Evolutionary conservation across 2,329 filamentous ascomycete species (phyloP).

Genomic region (Pseudodiploospora longispora): DNA sequence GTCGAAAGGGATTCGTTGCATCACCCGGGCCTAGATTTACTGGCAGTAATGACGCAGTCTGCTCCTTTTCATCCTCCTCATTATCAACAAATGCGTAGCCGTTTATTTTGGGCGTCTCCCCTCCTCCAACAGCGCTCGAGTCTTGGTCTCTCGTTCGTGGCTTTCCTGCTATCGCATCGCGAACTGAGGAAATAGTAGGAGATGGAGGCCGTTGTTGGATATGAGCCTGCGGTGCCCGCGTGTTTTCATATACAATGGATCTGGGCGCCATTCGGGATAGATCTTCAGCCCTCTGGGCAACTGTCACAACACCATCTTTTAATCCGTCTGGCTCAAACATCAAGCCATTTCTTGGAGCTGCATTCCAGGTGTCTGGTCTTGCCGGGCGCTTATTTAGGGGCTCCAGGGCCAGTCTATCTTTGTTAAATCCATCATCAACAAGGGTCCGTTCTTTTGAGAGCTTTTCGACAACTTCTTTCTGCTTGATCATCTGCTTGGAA

Average conservation of each 20-base stretch:
- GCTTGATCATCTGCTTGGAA: conserved; percentile 67
- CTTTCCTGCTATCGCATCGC: conserved; percentile 72
- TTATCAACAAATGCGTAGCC: conserved; percentile 94
- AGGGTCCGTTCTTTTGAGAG: conserved; percentile 39
- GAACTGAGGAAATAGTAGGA: conserved; percentile 75
- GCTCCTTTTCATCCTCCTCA: conserved; percentile 46
- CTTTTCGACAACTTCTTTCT: conserved; percentile 52
- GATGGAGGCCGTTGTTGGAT: conserved; percentile 51
- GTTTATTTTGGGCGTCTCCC: conserved; percentile 82
- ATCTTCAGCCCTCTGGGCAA: conserved; percentile 59
- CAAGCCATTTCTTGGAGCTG: conserved; percentile 67
- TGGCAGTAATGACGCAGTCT: conserved; percentile 23
- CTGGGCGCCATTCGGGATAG: conserved; percentile 69
- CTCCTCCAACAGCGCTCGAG: conserved; percentile 45
- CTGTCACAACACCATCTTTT: conserved; percentile 52
- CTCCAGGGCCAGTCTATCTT: conserved; percentile 53
- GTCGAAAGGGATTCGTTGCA: conserved; percentile 70
- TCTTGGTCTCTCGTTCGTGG: conserved; percentile 56
- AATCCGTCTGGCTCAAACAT: conserved; percentile 75
- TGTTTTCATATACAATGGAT: conserved; percentile 74
- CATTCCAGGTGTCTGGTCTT: conserved; percentile 67
- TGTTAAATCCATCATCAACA: conserved; percentile 48
- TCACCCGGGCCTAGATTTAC: conserved; percentile 53
- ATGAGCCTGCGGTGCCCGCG: conserved; percentile 56
- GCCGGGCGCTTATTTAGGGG: conserved; percentile 66